Percentiles rank a stretch among this genome's conserved stretches.
These are phyloP conservation scores for Solioccasus polychromus DNA, from an alignment of 768 basidiomycete species.

Conservation along the genomic window DNA sequence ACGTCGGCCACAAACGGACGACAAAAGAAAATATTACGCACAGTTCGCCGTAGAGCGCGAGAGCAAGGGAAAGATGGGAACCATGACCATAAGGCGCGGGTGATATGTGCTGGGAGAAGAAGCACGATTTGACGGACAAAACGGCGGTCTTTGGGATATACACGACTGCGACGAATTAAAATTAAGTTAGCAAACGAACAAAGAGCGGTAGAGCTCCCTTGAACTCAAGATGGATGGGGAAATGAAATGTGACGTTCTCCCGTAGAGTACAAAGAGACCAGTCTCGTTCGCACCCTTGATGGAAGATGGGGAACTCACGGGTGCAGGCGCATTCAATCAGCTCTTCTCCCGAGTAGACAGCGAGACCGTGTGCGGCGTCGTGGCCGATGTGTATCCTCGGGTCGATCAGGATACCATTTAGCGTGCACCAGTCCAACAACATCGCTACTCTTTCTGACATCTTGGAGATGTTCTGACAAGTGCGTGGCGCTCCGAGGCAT, in stretches of 20 bases:
- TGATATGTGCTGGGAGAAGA: slow-evolving; percentile 43
- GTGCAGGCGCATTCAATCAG: slow-evolving; percentile 21
- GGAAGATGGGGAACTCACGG: slow-evolving; percentile 23
- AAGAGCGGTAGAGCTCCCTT: not conserved
- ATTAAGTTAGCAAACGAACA: slow-evolving; percentile 5
- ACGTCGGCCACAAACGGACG: slow-evolving; percentile 1
- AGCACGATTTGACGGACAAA: slow-evolving; percentile 58
- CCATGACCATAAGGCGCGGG: slow-evolving; percentile 50
- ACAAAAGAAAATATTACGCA: slow-evolving; percentile 33
- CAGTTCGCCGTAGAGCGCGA: slow-evolving; percentile 67
- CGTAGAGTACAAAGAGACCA: not conserved
- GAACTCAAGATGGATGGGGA: not conserved
- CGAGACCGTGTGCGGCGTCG: slow-evolving; percentile 8
- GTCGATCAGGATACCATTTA: slow-evolving; percentile 47
- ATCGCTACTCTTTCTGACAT: slow-evolving; percentile 7
- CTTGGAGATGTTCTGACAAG: no score
- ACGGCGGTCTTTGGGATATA: slow-evolving; percentile 61
- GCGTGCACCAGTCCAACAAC: slow-evolving; percentile 49
- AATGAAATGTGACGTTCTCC: slow-evolving; percentile 5
- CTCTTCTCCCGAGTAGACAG: slow-evolving; percentile 24
- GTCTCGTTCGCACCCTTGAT: slow-evolving; percentile 4
- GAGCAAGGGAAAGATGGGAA: slow-evolving; percentile 58
- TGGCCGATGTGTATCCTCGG: slow-evolving; percentile 36
- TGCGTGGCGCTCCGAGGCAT: slow-evolving; percentile 20
- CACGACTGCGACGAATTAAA: slow-evolving; percentile 54